These are phyloP conservation scores for Podospora didyma DNA, from an alignment of 495 filamentous ascomycete genomes.

Conservation along the genomic window DNA sequence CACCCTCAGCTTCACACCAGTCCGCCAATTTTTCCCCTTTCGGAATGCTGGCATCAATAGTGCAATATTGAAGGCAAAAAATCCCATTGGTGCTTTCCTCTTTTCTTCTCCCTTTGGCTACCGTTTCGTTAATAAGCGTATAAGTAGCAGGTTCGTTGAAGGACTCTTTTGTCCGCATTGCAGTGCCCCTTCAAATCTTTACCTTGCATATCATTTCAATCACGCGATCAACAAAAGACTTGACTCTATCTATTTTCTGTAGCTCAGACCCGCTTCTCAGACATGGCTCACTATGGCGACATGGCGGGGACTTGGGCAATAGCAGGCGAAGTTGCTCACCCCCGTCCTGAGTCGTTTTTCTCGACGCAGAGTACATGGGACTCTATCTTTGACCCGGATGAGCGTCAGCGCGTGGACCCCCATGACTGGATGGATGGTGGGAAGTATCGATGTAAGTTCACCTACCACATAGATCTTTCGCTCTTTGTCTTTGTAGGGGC, in stretches of 20 bases:
- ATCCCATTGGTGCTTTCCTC: no score
- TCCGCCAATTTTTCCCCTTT: not conserved
- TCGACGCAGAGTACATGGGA: constrained; percentile 14
- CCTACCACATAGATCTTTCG: no score
- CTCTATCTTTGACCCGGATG: constrained; percentile 23
- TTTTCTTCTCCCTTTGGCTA: no score
- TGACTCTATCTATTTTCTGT: not conserved
- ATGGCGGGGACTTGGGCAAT: constrained; percentile 6
- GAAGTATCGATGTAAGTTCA: constrained; percentile 34
- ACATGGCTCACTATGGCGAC: constrained; percentile 3
- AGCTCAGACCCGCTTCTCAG: not conserved
- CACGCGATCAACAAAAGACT: not conserved
- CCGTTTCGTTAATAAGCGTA: no score
- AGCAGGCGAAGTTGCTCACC: not conserved
- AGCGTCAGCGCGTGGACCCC: constrained; percentile 22
- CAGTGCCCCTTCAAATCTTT: no score
- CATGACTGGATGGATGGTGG: constrained; percentile 27
- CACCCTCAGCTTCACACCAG: not conserved
- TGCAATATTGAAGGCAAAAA: not conserved
- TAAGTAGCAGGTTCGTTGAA: no score
- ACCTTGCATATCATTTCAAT: no score
- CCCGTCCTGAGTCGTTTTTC: constrained; percentile 5
- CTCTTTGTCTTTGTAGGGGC: not conserved
- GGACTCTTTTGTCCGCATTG: no score
- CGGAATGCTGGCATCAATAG: not conserved